A percentile compares a stretch with the other conserved stretches of the same genome.
phyloP scores from a whole-genome alignment of 2,329 filamentous ascomycete species.

The Huntiella omanensis region DNA sequence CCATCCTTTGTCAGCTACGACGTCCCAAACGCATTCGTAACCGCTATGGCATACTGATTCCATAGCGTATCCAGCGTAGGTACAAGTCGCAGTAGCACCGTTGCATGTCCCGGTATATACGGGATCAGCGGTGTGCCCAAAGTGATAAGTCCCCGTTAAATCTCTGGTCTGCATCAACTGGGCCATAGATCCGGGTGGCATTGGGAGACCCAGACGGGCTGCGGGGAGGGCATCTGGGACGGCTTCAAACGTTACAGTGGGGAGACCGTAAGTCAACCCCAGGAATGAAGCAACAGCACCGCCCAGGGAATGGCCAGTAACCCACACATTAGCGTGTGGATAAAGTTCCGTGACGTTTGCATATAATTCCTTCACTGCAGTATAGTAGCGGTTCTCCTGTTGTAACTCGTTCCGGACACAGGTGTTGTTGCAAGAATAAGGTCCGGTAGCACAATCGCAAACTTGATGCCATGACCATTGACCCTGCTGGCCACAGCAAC shows the following conservation, averaged over 20 bases:
- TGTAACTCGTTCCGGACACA: constrained; percentile 60
- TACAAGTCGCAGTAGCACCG: constrained; percentile 71
- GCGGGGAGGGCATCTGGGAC: constrained; percentile 81
- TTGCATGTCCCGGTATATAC: constrained; percentile 91
- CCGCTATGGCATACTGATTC: constrained; percentile 87
- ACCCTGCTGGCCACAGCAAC: constrained; percentile 87
- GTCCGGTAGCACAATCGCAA: constrained; percentile 75
- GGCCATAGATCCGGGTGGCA: constrained; percentile 60
- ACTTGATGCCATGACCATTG: constrained; percentile 81
- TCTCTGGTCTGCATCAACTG: constrained; percentile 49
- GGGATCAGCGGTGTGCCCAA: constrained; percentile 89
- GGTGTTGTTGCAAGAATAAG: constrained; percentile 82
- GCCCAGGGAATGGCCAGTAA: constrained; percentile 81
- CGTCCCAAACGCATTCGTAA: constrained; percentile 76
- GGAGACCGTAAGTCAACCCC: constrained; percentile 76
- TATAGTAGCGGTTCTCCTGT: constrained; percentile 81
- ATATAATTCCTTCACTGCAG: constrained; percentile 73
- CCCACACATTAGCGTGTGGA: constrained; percentile 67
- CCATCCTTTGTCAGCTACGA: constrained; percentile 81
- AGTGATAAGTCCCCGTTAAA: constrained; percentile 68
- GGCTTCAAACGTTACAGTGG: constrained; percentile 83
- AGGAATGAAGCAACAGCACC: constrained; percentile 78
- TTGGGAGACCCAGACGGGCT: constrained; percentile 64
- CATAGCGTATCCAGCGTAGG: constrained; percentile 81
- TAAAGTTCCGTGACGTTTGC: constrained; percentile 83